Evolutionary conservation across 177 flowering plant genomes (phyloP), one percentile per base, ranked within the genome.

Genomic region (Vitis hybrid): DNA sequence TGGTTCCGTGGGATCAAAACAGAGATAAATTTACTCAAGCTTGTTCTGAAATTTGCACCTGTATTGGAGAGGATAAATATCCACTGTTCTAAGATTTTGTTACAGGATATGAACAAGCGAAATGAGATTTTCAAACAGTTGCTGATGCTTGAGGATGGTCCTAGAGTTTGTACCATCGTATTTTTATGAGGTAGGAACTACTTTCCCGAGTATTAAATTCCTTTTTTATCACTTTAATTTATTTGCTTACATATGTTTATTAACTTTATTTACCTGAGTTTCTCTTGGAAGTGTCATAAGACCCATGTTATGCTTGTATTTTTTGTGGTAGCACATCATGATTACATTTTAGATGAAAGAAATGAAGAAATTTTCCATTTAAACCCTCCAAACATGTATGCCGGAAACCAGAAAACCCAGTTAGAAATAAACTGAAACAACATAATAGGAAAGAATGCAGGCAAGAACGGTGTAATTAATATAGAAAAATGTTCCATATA

Each of bases 21-120:
- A 1, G 76, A 75, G 54, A 24, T 72, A 1, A 59, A 48, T 48
- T 51, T 67, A 11, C 21, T 75, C 3, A n/a, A 52, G 1, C 24
- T 52, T 51, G 54, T 76, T 18, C 60, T 75, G 72, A 66, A 75
- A 49, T 65, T 40, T 70, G 74, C 81, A 48, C 32, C 6, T 48
- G 62, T 55, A 11, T 68, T 78, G 75, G 70, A 75, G 62, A 66
- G 66, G 27, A 59, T 78, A 54, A 46, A 56, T 48, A 12, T 74
- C 11, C 24, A 1, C 19, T 70, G 18, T 24, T 63, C 67, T n/a
- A 52, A 57, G 56, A 63, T 1, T n/a, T 30, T 70, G 4, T 24
- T 4, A 2, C 40, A 9, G 2, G 66, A 74, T 52, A n/a, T 14
- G 24, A 58, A 35, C 18, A 58, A 21, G 72, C 56, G 48, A 46